A percentile compares a stretch with the other conserved stretches of the same genome.
Evolutionary conservation across 2,329 filamentous ascomycete genomes (phyloP).

Genomic region (Escovopsis sp.): DNA sequence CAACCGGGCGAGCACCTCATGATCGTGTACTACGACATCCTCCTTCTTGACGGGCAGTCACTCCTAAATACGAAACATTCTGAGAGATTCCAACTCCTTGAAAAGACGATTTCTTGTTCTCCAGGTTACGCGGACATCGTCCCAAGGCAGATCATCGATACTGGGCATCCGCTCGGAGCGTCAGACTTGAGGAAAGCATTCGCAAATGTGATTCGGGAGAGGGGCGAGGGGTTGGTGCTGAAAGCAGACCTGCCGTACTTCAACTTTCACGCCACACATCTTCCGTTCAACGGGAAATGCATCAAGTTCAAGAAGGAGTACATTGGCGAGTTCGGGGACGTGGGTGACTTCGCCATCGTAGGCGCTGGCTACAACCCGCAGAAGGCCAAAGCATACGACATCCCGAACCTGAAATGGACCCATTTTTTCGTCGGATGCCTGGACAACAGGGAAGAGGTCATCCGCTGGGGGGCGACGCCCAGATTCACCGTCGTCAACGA

Average conservation of each 20-base stretch:
- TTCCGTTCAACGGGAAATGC: slow-evolving; percentile 32
- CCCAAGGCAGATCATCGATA: slow-evolving; percentile 51
- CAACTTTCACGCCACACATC: slow-evolving; percentile 24
- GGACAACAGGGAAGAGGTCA: slow-evolving; percentile 46
- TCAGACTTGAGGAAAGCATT: slow-evolving; percentile 47
- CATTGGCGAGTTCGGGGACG: slow-evolving; percentile 59
- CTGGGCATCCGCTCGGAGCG: slow-evolving; percentile 35
- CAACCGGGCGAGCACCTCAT: slow-evolving; percentile 40
- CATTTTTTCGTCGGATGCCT: slow-evolving; percentile 69
- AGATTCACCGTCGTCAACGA: slow-evolving; percentile 52
- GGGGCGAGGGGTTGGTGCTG: slow-evolving; percentile 65
- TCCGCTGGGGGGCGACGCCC: slow-evolving; percentile 35
- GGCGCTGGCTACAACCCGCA: slow-evolving; percentile 56
- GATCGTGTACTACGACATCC: slow-evolving; percentile 45
- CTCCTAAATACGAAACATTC: slow-evolving; percentile 37
- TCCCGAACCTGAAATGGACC: slow-evolving; percentile 52
- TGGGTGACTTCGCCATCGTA: slow-evolving; percentile 68
- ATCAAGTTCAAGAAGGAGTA: slow-evolving; percentile 89
- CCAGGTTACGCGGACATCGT: slow-evolving; percentile 52
- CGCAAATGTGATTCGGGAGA: slow-evolving; percentile 45
- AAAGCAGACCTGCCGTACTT: slow-evolving; percentile 75
- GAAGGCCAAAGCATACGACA: slow-evolving; percentile 39
- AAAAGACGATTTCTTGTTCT: slow-evolving; percentile 32
- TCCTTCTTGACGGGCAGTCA: slow-evolving; percentile 38
- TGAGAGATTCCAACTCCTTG: slow-evolving; percentile 44